Evolutionary conservation across 164 flowering plant species (phyloP).

Genomic region (Kalanchoe fedtschenkoi): DNA sequence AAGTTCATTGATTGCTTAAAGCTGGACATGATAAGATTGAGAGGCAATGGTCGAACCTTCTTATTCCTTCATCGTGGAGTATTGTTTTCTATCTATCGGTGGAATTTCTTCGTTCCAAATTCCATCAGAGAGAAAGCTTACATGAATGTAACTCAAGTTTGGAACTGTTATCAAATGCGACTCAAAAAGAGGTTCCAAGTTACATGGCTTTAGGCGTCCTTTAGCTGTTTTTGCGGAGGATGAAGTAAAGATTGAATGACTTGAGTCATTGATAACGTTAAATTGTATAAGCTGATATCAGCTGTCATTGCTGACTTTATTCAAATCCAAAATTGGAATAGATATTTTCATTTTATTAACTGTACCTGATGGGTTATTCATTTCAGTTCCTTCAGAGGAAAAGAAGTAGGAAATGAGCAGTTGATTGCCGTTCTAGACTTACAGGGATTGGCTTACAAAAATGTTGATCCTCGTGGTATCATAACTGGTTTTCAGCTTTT

Average conservation of each 20-base stretch:
- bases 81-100: neutral
- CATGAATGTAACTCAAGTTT: too few relatives aligned
- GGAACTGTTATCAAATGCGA: too few relatives aligned
- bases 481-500: conserved; percentile 2
- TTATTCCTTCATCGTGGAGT: neutral
- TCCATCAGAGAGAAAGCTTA: neutral
- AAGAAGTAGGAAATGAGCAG: conserved; percentile 7
- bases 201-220: too few relatives aligned
- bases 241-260: too few relatives aligned
- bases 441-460: neutral
- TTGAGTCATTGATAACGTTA: too few relatives aligned
- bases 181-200: too few relatives aligned
- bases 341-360: neutral
- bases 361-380: neutral
- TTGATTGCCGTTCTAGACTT: conserved; percentile 5
- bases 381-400: conserved; percentile 6
- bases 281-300: too few relatives aligned
- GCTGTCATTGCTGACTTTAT: neutral
- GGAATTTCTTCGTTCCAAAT: neutral
- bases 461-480: neutral
- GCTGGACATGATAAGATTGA: neutral
- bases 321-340: too few relatives aligned
- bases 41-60: neutral
- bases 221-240: too few relatives aligned
- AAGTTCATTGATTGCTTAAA: neutral